Base-by-base conservation (phyloP, 2,329 filamentous ascomycete species). In the Aspergillus spinulosporus region DNA sequence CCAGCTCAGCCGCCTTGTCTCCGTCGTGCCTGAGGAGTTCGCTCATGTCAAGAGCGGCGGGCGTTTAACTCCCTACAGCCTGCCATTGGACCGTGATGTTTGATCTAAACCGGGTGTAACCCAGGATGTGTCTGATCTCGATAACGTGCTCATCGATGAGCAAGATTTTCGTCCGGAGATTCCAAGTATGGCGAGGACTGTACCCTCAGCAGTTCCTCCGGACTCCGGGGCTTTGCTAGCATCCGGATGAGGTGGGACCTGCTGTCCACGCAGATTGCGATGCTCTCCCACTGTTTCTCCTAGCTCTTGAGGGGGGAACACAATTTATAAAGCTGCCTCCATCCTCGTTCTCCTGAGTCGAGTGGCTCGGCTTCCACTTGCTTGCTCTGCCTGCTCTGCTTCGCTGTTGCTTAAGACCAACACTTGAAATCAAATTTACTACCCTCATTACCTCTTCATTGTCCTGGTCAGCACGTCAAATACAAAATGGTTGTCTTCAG, bases 401-500 rank as follows among this genome's bases (percentile, higher is more conserved):
- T 21, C 21, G 31, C 9, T 34, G 31, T 6, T 34, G 5, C 31
- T 34, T 34, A 34, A 11, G 31, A 11, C 31, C 32, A 51, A n/a
- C 21, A 29, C n/a, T 34, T 45, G 40, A 15, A 31, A 36, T 45
- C 31, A 15, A 34, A 9, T 15, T 8, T 2, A 47, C 8, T 15
- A 37, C 49, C 49, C 34, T 52, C 48, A 50, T 60, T 59, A 40
- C 36, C 56, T 59, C 45, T 49, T 52, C 54, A 49, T 14, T 36
- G 5, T 42, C 50, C 15, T 50, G 14, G 29, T 8, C 29, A 34
- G 42, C 31, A 37, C 40, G 45, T 48, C 12, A 14, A 36, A 36
- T n/a, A 56, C 63, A 69, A 15, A 26, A 73, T 73, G 70, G 70
- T 73, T 58, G 65, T 70, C 64, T 65, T 72, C 63, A 69, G 62